These are phyloP conservation scores for Neonectria magnoliae DNA, from an alignment of 2,329 filamentous ascomycete genomes.

Conservation along the genomic window DNA sequence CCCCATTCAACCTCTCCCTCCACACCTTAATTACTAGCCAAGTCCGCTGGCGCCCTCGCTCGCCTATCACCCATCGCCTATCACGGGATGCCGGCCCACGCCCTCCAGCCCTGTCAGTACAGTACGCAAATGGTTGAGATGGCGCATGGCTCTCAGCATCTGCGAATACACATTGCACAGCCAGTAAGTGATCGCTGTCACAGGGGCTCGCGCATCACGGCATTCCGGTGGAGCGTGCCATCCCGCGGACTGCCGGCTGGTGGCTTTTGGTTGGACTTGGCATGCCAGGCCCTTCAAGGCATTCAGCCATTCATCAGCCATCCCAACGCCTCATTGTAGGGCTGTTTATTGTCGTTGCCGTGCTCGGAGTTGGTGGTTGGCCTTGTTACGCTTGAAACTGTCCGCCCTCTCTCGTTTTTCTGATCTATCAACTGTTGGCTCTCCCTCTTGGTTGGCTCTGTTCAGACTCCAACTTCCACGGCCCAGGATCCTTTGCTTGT, in stretches of 20 bases:
- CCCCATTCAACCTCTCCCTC: conserved; percentile 9
- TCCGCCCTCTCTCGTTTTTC: not conserved
- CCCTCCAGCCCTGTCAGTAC: conserved; percentile 22
- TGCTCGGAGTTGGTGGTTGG: not conserved
- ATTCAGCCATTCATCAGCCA: conserved; percentile 11
- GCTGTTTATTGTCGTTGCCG: conserved; percentile 29
- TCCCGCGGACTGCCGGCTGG: conserved; percentile 23
- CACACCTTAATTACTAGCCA: conserved; percentile 20
- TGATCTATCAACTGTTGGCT: conserved; percentile 4
- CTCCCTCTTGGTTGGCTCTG: conserved; percentile 10
- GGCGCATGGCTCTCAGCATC: conserved; percentile 8
- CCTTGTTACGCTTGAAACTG: conserved; percentile 5
- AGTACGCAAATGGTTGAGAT: not conserved
- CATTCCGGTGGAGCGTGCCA: conserved; percentile 20
- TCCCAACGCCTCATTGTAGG: conserved; percentile 12
- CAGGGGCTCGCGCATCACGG: conserved; percentile 18
- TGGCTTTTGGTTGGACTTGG: conserved; percentile 33
- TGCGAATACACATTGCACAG: not conserved
- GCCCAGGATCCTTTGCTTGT: conserved; percentile 15
- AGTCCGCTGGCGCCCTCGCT: conserved; percentile 25
- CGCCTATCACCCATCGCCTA: conserved; percentile 34
- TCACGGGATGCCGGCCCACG: conserved; percentile 11
- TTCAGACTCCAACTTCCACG: not conserved
- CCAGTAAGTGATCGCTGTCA: conserved; percentile 13
- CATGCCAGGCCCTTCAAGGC: conserved; percentile 19